Percentiles rank a stretch among this genome's conserved stretches.
These are phyloP conservation scores for Alnus rubra DNA, from an alignment of 306 rosid genomes.

Conservation along the genomic window DNA sequence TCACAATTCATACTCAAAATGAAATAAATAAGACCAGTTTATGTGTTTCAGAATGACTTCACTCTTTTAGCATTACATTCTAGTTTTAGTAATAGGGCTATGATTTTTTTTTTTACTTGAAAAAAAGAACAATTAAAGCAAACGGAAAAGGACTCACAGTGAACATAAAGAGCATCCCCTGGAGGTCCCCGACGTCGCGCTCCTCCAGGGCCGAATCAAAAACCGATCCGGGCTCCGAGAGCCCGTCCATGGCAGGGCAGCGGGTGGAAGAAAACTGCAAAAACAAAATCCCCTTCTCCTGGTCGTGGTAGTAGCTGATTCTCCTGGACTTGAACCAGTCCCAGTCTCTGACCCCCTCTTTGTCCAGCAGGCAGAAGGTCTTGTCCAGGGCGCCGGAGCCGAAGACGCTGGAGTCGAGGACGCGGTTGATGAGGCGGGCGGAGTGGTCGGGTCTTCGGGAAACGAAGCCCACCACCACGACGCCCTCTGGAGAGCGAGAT, in stretches of 20 bases:
- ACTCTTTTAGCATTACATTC: no score
- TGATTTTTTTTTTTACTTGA: no score
- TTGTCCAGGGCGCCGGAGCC: slow-evolving; percentile 70
- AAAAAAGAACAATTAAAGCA: background rate
- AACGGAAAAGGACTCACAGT: slow-evolving; percentile 50
- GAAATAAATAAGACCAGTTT: no score
- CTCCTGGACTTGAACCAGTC: slow-evolving; percentile 73
- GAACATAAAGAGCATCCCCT: slow-evolving; percentile 94
- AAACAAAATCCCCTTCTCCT: slow-evolving; percentile 63
- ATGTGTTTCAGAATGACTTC: background rate
- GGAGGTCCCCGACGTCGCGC: slow-evolving; percentile 68
- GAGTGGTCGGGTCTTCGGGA: slow-evolving; percentile 53
- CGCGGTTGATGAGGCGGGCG: slow-evolving; percentile 68
- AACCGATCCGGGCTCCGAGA: slow-evolving; percentile 36
- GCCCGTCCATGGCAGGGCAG: slow-evolving; percentile 31
- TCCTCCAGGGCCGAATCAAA: slow-evolving; percentile 62
- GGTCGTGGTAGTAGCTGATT: slow-evolving; percentile 65
- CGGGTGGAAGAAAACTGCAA: slow-evolving; percentile 50
- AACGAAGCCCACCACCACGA: slow-evolving; percentile 83
- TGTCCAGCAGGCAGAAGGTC: slow-evolving; percentile 42
- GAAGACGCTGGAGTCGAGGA: slow-evolving; percentile 71
- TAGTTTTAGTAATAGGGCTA: no score
- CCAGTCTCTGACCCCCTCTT: slow-evolving; percentile 47
- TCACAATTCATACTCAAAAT: background rate
- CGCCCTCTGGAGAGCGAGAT: slow-evolving; percentile 56